Conservation (phyloP, 148 eudicot species). For the Vaccinium myrtillus region DNA sequence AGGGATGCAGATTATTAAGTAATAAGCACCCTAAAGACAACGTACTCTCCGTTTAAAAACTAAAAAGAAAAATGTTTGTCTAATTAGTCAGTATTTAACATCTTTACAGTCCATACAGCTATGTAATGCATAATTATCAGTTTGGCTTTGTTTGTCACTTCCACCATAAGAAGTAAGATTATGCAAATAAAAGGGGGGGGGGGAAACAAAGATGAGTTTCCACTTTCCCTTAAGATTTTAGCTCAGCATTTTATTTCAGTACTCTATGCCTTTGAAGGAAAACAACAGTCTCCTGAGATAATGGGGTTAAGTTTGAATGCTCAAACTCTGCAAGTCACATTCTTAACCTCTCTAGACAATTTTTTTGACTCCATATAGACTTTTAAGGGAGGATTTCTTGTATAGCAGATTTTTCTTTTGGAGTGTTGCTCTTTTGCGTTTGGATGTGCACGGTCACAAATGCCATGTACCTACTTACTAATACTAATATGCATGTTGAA, state of each 20-base stretch:
- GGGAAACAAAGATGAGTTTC: not conserved
- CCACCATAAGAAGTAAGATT: not conserved
- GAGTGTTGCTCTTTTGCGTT: not conserved
- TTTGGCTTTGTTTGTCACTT: too few species aligned
- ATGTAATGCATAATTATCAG: too few species aligned
- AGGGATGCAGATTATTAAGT: too few species aligned
- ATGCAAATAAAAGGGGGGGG: not conserved
- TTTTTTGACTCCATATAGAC: not conserved
- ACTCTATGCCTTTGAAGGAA: not conserved
- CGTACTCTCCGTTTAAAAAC: too few species aligned
- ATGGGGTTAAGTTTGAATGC: not conserved
- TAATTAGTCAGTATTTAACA: too few species aligned
- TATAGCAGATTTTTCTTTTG: not conserved
- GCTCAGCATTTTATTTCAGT: not conserved
- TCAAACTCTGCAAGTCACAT: not conserved
- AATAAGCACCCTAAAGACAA: too few species aligned
- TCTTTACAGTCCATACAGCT: too few species aligned
- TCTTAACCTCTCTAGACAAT: not conserved
- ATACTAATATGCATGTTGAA: not conserved
- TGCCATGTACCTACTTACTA: not conserved
- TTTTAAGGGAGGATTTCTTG: not conserved
- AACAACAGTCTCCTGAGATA: not conserved
- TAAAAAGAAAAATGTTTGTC: too few species aligned
- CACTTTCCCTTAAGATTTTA: not conserved
- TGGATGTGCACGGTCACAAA: not conserved